phyloP scores from a whole-genome alignment of 257 asterid genomes.

The Paulownia fortunei region DNA sequence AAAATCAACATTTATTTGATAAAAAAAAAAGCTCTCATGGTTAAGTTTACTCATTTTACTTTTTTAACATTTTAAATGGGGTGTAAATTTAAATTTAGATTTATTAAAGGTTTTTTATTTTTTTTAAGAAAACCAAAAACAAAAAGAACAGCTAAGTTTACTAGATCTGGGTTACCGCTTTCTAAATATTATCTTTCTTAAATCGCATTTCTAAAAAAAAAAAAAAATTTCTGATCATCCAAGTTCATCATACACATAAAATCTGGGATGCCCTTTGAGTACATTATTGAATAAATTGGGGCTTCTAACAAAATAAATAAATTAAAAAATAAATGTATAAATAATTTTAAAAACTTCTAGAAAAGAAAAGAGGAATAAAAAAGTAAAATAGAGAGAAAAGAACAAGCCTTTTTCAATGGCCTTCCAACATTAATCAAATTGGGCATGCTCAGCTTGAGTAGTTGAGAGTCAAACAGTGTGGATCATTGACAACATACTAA shows the following conservation, averaged over 20 bases:
- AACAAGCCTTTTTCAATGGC: neutral
- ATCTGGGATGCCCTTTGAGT: too few species aligned
- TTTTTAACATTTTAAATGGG: too few species aligned
- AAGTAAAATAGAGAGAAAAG: too few species aligned
- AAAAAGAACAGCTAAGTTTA: neutral
- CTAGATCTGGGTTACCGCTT: neutral
- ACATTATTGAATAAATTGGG: too few species aligned
- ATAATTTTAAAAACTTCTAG: neutral
- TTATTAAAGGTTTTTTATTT: too few species aligned
- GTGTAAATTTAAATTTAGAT: too few species aligned
- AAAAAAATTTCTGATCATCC: neutral
- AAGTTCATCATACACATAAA: neutral
- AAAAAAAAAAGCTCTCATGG: too few species aligned
- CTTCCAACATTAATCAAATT: conserved; percentile 16
- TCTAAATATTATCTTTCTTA: neutral
- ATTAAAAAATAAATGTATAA: too few species aligned
- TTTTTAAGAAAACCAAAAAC: too few species aligned
- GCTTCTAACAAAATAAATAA: too few species aligned
- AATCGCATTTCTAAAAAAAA: neutral
- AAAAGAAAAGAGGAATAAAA: neutral
- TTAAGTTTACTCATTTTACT: neutral
- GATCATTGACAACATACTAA: neutral
- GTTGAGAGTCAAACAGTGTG: conserved; percentile 16
- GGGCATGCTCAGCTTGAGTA: conserved; percentile 19
- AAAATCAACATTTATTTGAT: too few species aligned